Evolutionary conservation across 2,329 filamentous ascomycete species (phyloP).

Genomic region (Tolypocladium inflatum): DNA sequence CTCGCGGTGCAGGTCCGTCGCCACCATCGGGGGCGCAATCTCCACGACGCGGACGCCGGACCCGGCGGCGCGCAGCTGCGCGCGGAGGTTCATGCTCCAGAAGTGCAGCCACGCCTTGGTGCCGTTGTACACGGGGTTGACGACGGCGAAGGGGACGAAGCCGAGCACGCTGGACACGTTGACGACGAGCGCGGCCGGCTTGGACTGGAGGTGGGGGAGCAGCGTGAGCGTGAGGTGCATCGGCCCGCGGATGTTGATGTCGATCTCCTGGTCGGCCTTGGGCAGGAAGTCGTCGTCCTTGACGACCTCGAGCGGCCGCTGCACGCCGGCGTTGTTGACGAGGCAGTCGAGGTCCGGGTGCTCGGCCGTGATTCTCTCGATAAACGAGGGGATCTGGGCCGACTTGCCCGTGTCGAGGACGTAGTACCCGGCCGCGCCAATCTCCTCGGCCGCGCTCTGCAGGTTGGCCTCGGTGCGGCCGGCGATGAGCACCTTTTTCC

Average conservation of each 20-base stretch:
- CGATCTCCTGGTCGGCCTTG: conserved; percentile 46
- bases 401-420: conserved; percentile 39
- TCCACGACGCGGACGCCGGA: conserved; percentile 40
- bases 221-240: conserved; percentile 43
- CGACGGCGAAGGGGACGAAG: conserved; percentile 39
- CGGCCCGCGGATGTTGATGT: conserved; percentile 48
- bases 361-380: conserved; percentile 32
- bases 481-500: conserved; percentile 41
- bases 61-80: conserved; percentile 31
- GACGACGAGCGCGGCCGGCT: conserved; percentile 33
- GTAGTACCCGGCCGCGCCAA: conserved; percentile 41
- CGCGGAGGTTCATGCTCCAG: conserved; percentile 44
- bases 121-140: conserved; percentile 50
- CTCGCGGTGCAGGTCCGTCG: conserved; percentile 46
- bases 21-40: conserved; percentile 45
- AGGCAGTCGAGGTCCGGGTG: conserved; percentile 44
- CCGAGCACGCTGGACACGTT: conserved; percentile 46
- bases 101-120: conserved; percentile 51
- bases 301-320: conserved; percentile 38
- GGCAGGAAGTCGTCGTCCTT: conserved; percentile 31
- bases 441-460: conserved; percentile 26
- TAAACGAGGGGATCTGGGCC: conserved; percentile 31
- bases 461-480: conserved; percentile 47
- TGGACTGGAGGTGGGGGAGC: conserved; percentile 37
- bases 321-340: conserved; percentile 50